A percentile compares a stretch with the other conserved stretches of the same genome.
Conservation (phyloP, 2,329 filamentous ascomycete genomes). For the Penicillium digitatum region DNA sequence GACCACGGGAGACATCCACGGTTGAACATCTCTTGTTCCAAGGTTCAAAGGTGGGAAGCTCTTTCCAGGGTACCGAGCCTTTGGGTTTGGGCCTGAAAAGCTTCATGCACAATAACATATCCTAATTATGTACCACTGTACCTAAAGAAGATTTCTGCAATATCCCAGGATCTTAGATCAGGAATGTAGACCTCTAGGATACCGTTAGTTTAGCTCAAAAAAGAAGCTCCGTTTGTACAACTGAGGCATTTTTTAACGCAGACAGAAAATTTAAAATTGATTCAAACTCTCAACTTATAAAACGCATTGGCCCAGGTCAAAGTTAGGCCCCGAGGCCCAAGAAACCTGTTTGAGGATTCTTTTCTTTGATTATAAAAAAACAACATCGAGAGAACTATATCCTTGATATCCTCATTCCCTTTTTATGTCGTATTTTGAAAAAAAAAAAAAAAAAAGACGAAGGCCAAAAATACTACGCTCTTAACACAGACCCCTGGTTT, state of each 20-base stretch:
- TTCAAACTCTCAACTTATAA: background rate
- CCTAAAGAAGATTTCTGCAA: background rate
- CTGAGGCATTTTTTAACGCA: constrained; percentile 11
- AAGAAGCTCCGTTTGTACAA: constrained; percentile 2
- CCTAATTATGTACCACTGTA: background rate
- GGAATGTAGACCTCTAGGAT: background rate
- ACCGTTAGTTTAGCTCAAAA: background rate
- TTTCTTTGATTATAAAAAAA: background rate
- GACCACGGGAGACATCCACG: background rate
- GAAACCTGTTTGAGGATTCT: background rate
- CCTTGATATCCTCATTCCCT: background rate
- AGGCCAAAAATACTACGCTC: background rate
- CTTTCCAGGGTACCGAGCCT: background rate
- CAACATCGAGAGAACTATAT: background rate
- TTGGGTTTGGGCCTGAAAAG: background rate
- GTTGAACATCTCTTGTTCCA: background rate
- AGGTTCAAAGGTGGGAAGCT: background rate
- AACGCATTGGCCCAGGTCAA: constrained; percentile 13
- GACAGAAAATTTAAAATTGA: constrained; percentile 5
- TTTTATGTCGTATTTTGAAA: background rate
- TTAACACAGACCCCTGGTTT: background rate
- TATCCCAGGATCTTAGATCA: background rate
- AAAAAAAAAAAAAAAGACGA: background rate
- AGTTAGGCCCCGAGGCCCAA: constrained; percentile 21
- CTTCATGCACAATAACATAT: background rate